phyloP scores from a whole-genome alignment of 176 grass and related monocot species.

The Secale cereale region DNA sequence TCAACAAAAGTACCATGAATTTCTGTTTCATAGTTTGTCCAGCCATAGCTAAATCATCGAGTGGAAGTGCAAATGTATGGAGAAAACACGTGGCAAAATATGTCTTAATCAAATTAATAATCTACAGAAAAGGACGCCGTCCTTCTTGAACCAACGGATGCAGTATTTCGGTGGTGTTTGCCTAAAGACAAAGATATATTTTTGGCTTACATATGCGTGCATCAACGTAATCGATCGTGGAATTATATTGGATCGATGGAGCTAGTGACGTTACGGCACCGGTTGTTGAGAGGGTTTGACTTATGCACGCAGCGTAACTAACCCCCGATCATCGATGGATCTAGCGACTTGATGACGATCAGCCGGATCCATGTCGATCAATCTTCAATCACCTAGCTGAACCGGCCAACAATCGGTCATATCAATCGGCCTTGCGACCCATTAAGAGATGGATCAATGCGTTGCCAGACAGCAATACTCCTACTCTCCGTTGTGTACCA shows the following conservation, averaged over 20 bases:
- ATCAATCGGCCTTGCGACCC: not conserved
- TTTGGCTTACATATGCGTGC: not conserved
- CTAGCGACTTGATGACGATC: conserved; percentile 34
- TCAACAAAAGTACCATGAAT: too few relatives aligned
- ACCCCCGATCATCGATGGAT: conserved; percentile 19
- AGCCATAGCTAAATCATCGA: too few relatives aligned
- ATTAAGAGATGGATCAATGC: conserved; percentile 26
- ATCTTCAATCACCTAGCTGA: not conserved
- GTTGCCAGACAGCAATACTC: not conserved
- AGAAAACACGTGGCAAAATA: too few relatives aligned
- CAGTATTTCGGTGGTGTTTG: not conserved
- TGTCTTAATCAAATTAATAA: too few relatives aligned
- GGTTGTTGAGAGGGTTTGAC: conserved; percentile 46
- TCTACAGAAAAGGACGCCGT: too few relatives aligned
- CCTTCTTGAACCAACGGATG: too few relatives aligned
- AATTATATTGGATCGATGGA: conserved; percentile 22
- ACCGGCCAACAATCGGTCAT: not conserved
- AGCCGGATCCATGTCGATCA: not conserved
- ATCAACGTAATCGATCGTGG: conserved; percentile 35
- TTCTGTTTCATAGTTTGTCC: too few relatives aligned
- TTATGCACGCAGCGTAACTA: conserved; percentile 36
- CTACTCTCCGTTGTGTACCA: not conserved
- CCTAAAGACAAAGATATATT: too few relatives aligned
- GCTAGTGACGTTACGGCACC: conserved; percentile 26
- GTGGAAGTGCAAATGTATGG: too few relatives aligned